Percentiles rank a stretch among this genome's conserved stretches.
These are phyloP conservation scores for Dentipellis fragilis DNA, from an alignment of 768 basidiomycete genomes.

Conservation along the genomic window DNA sequence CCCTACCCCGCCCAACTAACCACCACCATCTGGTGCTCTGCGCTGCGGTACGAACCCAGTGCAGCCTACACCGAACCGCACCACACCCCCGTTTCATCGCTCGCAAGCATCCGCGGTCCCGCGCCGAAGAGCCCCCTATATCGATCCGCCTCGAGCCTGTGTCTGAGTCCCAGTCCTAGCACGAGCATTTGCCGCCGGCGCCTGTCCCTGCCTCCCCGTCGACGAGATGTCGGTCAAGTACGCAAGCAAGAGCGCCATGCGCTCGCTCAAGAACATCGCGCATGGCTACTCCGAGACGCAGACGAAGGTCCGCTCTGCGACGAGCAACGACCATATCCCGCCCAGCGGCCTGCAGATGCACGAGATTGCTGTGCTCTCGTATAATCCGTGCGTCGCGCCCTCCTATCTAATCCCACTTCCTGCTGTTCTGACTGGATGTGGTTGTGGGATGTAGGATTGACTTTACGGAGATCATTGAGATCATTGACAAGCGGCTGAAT, in stretches of 20 bases:
- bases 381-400: slow-evolving; percentile 63
- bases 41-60: too few species aligned
- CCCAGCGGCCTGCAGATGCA: slow-evolving; percentile 96
- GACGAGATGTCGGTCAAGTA: neutral
- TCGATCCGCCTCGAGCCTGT: too few species aligned
- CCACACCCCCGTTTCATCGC: too few species aligned
- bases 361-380: slow-evolving; percentile 90
- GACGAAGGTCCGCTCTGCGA: slow-evolving; percentile 90
- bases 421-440: slow-evolving; percentile 4
- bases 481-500: slow-evolving; percentile 92
- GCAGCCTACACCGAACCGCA: too few species aligned
- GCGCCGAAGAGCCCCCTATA: too few species aligned
- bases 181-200: too few species aligned
- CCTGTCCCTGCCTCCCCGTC: too few species aligned
- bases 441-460: slow-evolving; percentile 46
- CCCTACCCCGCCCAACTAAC: too few species aligned
- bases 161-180: too few species aligned
- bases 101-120: too few species aligned
- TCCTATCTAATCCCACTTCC: slow-evolving; percentile 14
- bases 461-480: slow-evolving; percentile 97
- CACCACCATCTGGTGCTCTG: too few species aligned
- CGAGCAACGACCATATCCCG: slow-evolving; percentile 93
- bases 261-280: slow-evolving; percentile 87
- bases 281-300: slow-evolving; percentile 91
- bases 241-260: slow-evolving; percentile 51